phyloP scores from a whole-genome alignment of 2,329 filamentous ascomycete species.

The Exserohilum rostratum region DNA sequence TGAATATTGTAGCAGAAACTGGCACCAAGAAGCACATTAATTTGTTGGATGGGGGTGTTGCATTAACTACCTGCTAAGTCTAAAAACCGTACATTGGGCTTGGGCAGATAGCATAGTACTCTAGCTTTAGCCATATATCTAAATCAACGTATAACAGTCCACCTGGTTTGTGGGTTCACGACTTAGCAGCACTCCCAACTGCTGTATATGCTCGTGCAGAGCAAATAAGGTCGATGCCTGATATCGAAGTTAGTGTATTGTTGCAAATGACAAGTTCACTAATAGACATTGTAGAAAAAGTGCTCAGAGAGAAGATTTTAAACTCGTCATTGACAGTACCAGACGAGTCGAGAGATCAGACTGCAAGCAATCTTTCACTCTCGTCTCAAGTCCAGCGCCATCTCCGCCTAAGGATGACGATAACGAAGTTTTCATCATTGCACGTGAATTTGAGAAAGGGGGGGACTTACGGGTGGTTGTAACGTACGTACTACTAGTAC shows the following conservation, averaged over 20 bases:
- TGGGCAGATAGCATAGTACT: no score
- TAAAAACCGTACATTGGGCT: no score
- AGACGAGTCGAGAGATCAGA: slow-evolving; percentile 29
- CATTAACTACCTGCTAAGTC: no score
- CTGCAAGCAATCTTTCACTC: slow-evolving; percentile 27
- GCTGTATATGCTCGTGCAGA: no score
- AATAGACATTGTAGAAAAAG: background rate
- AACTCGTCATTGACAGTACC: slow-evolving; percentile 37
- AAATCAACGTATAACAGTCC: no score
- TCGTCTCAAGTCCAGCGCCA: slow-evolving; percentile 29
- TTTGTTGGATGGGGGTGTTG: no score
- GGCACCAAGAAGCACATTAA: no score
- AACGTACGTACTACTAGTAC: background rate
- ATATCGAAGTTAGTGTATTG: background rate
- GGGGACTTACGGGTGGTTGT: slow-evolving; percentile 13
- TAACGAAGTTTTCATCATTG: slow-evolving; percentile 85
- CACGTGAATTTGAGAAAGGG: slow-evolving; percentile 9
- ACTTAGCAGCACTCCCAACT: no score
- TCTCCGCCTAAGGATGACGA: slow-evolving; percentile 97
- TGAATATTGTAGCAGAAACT: no score
- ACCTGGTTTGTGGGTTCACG: no score
- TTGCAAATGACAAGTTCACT: background rate
- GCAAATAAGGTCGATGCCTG: background rate
- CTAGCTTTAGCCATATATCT: no score
- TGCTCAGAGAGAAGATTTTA: slow-evolving; percentile 49